Evolutionary conservation across 257 asterid genomes (phyloP).

Genomic region (Linderniella brevidens): DNA sequence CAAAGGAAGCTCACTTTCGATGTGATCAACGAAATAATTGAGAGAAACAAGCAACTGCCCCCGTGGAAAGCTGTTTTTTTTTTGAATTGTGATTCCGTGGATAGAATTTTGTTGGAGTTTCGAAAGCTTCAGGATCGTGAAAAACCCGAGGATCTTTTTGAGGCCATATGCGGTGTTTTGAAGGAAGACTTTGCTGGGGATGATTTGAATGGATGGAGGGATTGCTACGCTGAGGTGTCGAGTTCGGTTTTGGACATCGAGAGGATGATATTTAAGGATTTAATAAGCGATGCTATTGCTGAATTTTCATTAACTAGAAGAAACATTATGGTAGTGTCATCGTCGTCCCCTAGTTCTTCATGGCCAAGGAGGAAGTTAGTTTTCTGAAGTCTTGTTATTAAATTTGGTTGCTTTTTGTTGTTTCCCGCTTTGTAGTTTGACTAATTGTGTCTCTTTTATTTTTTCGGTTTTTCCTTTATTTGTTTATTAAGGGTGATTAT

Average conservation of each 20-base stretch:
- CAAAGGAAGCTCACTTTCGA: constrained; percentile 57
- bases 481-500: too few relatives aligned
- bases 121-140: constrained; percentile 33
- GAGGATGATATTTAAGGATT: constrained; percentile 68
- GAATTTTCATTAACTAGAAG: constrained; percentile 23
- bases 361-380: constrained; percentile 62
- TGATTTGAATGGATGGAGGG: constrained; percentile 53
- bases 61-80: constrained; percentile 52
- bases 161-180: constrained; percentile 46
- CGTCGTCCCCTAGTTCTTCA: constrained; percentile 2
- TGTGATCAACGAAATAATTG: constrained; percentile 46
- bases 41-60: constrained; percentile 44
- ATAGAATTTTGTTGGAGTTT: constrained; percentile 49
- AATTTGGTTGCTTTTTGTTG: too few relatives aligned
- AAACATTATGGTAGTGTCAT: neutral
- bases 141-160: constrained; percentile 34
- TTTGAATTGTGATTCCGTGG: constrained; percentile 18
- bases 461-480: too few relatives aligned
- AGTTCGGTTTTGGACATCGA: constrained; percentile 66
- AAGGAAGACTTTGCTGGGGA: constrained; percentile 61
- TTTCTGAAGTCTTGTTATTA: constrained; percentile 16
- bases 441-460: too few relatives aligned
- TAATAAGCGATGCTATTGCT: constrained; percentile 54
- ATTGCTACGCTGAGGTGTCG: constrained; percentile 53
- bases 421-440: too few relatives aligned